Evolutionary conservation across 176 grass and related monocot genomes (phyloP), one percentile per base, ranked within the genome.

Genomic region (Triticum timopheevii): DNA sequence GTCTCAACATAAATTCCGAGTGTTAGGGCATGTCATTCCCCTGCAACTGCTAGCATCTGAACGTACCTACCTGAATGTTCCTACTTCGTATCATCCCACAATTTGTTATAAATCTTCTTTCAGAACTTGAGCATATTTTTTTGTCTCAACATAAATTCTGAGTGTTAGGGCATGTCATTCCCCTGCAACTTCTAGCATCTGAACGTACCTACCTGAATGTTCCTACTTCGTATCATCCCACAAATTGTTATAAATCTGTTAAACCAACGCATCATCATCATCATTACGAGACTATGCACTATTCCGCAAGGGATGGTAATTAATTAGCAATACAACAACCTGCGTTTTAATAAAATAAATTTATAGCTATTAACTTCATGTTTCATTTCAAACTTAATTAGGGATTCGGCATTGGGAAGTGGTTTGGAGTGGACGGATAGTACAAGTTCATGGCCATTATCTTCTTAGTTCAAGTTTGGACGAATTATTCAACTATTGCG

Each of bases 261-360:
- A 95, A 92, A 88, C 90, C 90, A 87, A 82, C 81, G 12, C 90
- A 95, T 75, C 90, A 90, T 23, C 90, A 92, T 67, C 93, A 92
- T 90, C 93, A 95, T 33, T 88, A 92, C 28, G 93, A 95, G 74
- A 90, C 79, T 95, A 54, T 95, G 90, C 73, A 90, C 88, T 88
- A 90, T 95, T 89, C 80, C 90, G 83, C 88, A 95, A 82, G 93
- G 88, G 28, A 88, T 90, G 92, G 88, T 92, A 88, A 92, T 88
- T 92, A 88, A 90, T 90, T 78, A 65, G 10, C 64, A 50, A 44
- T 78, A 84, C 23, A 3, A 70, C 24, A 76, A 61, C 56, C 0
- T 61, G 10, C 24, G 2, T 64, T 64, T 64, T 44, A 38, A 38
- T 38, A 38, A 38, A 38, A 56, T 56, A 12, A 58, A 23, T 69